Evolutionary conservation across 257 asterid genomes (phyloP).

Genomic region (Orobanche coerulescens): DNA sequence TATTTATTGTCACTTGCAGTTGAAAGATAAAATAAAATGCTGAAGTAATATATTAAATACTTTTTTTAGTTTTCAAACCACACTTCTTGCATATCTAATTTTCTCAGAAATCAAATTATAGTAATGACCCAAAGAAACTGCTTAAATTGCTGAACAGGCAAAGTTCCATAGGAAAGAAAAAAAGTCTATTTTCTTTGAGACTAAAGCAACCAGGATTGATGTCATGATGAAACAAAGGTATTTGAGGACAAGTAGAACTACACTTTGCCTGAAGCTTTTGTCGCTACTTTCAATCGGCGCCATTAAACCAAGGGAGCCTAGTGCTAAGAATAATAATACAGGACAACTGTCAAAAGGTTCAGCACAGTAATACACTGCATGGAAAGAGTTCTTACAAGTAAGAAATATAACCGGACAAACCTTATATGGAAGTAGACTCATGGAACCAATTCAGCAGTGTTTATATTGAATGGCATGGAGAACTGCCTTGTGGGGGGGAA

Average conservation of each 20-base stretch:
- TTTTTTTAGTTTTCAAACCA: neutral
- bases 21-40: neutral
- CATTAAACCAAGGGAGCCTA: slow-evolving; percentile 1
- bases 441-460: neutral
- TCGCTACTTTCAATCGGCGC: neutral
- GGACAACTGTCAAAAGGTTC: neutral
- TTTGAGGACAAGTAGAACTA: too few relatives aligned
- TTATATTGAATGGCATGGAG: slow-evolving; percentile 8
- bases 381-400: neutral
- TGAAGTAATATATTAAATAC: neutral
- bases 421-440: neutral
- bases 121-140: neutral
- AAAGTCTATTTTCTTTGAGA: neutral
- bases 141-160: neutral
- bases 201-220: neutral
- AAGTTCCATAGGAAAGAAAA: neutral
- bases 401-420: neutral
- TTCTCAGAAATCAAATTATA: neutral
- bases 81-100: neutral
- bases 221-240: neutral
- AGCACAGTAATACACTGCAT: neutral
- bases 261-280: neutral
- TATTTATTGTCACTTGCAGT: neutral
- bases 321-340: neutral
- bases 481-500: neutral